Percentiles rank a stretch among this genome's conserved stretches.
These are phyloP conservation scores for Wickerhamomyces alni DNA, from an alignment of 805 yeast species.

Conservation along the genomic window DNA sequence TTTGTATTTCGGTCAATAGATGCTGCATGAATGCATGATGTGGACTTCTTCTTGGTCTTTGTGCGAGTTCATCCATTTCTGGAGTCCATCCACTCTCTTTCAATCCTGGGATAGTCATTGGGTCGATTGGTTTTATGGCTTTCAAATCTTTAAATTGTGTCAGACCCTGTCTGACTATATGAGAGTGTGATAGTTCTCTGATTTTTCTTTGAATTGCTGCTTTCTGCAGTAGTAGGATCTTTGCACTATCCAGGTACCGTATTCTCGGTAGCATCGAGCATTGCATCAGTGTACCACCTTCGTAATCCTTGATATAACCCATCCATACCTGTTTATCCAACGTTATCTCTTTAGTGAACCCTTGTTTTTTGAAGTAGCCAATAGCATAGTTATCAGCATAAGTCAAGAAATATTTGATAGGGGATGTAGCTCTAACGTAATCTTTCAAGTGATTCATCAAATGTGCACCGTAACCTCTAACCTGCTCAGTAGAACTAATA, in stretches of 20 bases:
- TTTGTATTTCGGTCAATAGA: slow-evolving; percentile 78
- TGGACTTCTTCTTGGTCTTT: slow-evolving; percentile 89
- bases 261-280: slow-evolving; percentile 88
- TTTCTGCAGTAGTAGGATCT: slow-evolving; percentile 78
- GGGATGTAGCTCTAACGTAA: slow-evolving; percentile 84
- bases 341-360: slow-evolving; percentile 91
- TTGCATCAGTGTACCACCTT: slow-evolving; percentile 98
- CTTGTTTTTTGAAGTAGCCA: slow-evolving; percentile 97
- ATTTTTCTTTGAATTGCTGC: slow-evolving; percentile 89
- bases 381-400: slow-evolving; percentile 99
- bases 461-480: slow-evolving; percentile 97
- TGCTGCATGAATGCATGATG: slow-evolving; percentile 93
- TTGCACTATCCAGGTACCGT: slow-evolving; percentile 83
- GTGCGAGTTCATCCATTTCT: slow-evolving; percentile 95
- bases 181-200: slow-evolving; percentile 69
- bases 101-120: slow-evolving; percentile 83
- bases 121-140: slow-evolving; percentile 56
- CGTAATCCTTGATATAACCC: slow-evolving; percentile 98
- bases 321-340: slow-evolving; percentile 86
- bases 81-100: slow-evolving; percentile 96
- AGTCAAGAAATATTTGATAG: slow-evolving; percentile 80
- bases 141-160: slow-evolving; percentile 52
- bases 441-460: slow-evolving; percentile 96
- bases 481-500: slow-evolving; percentile 95
- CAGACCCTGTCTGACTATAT: slow-evolving; percentile 77